Base-by-base conservation (phyloP, 2,329 filamentous ascomycete species). In the Stagonosporopsis rhizophila region DNA sequence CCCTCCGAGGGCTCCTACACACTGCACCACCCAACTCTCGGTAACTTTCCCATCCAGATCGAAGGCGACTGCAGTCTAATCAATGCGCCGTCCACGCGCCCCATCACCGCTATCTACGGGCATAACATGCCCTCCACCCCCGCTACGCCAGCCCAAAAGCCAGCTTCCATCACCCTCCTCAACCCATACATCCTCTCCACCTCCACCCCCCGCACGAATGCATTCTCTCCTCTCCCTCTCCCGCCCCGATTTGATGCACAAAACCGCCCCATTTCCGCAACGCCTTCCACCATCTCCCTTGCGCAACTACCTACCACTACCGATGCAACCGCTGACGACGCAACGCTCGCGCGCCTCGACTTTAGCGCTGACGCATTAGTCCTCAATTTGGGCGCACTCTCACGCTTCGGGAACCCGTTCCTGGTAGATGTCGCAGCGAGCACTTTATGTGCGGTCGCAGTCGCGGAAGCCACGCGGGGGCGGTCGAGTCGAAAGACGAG, bases 21-120 rank as follows among this genome's bases (percentile, higher is more conserved):
- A 23, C 70, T 82, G 1, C 74, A 77, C 20, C 80, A 82, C 59
- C 79, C 80, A 6, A 72, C 71, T 0, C 70, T 81, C 3, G 80
- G 80, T 1, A 68, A 66, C 1, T 77, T 81, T 39, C 67, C 75
- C 5, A 75, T 82, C 44, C 73, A 76, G 6, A 69, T 80, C 34
- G 67, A 79, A 65, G 74, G 78, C 41, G 62, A 74, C 59, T 80
- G 63, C 67, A 79, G 66, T 56, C 73, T 67, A 59, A 78, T 65
- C 63, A 75, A 75, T 58, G 67, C 61, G 25, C 71, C 73, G 0
- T 75, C 73, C 1, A 73, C 73, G 1, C 72, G 75, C 4, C 76
- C 77, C 7, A 68, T 75, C 2, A 74, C 75, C 2, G 72, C 75
- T 0, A 77, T 78, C 17, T 76, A 75, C 60, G 71, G 69, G 6